Conservation (phyloP, 768 basidiomycete genomes). For the Tricholoma flavovirens region DNA sequence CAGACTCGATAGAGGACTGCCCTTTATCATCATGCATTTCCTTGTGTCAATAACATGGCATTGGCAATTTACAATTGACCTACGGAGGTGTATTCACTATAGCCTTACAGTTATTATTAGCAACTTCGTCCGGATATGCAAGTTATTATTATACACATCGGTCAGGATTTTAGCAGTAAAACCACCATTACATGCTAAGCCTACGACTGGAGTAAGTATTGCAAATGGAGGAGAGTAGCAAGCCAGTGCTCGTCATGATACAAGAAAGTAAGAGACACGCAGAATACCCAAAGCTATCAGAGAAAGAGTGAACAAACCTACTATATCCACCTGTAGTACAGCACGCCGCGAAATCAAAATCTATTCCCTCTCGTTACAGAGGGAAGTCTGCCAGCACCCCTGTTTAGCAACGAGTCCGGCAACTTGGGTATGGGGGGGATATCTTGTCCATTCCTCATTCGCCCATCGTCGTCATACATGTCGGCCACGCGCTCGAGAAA, state of each 20-base stretch:
- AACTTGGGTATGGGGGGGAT: conserved; percentile 43
- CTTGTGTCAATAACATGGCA: not conserved
- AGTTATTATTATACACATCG: too few species aligned
- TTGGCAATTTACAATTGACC: not conserved
- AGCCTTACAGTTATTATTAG: too few species aligned
- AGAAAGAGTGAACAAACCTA: not conserved
- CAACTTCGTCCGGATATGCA: too few species aligned
- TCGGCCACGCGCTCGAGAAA: conserved; percentile 48
- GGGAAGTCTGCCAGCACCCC: conserved; percentile 3
- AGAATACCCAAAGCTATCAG: not conserved
- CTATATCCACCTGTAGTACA: not conserved
- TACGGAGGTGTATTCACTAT: not conserved
- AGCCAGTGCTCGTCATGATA: not conserved
- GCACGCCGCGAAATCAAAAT: conserved; percentile 16
- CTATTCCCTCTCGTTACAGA: conserved; percentile 24
- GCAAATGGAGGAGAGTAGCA: not conserved
- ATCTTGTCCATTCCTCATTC: conserved; percentile 14
- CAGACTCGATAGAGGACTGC: not conserved
- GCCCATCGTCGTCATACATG: conserved; percentile 39
- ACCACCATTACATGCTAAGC: too few species aligned
- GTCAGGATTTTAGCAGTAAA: too few species aligned
- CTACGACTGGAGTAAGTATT: not conserved
- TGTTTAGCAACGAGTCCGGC: conserved; percentile 26
- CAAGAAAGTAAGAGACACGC: not conserved
- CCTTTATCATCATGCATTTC: not conserved